phyloP scores from a whole-genome alignment of 352 stramenopile species.

The Globisporangium viniferum region DNA sequence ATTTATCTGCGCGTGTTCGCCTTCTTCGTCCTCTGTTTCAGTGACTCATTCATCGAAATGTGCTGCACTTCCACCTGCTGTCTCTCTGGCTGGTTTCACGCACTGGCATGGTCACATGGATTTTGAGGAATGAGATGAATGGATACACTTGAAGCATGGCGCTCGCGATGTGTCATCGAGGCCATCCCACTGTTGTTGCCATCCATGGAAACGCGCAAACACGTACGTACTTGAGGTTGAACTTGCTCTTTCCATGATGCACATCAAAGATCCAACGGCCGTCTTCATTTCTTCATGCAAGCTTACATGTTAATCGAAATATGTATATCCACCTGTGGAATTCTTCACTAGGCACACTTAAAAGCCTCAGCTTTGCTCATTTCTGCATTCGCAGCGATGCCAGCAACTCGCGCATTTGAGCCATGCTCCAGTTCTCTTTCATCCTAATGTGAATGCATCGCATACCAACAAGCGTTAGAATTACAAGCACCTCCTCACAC shows the following conservation, averaged over 20 bases:
- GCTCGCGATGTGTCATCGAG: neutral
- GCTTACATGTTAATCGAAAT: neutral
- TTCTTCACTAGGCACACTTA: neutral
- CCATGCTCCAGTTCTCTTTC: constrained; percentile 52
- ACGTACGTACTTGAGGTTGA: neutral
- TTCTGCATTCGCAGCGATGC: constrained; percentile 1
- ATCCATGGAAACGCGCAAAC: neutral
- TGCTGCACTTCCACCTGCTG: too few species aligned
- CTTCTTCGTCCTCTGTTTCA: neutral
- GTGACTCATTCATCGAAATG: neutral
- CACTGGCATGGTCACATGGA: neutral
- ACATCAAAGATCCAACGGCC: neutral
- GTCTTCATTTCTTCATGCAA: neutral
- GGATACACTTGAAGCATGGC: constrained; percentile 3
- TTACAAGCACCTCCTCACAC: too few species aligned
- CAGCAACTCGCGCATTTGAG: constrained; percentile 32
- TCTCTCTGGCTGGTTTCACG: neutral
- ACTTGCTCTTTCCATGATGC: neutral
- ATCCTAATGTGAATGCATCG: constrained; percentile 28
- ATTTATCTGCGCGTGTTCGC: neutral
- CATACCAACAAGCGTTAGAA: neutral
- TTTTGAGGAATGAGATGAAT: neutral
- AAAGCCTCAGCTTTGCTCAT: neutral
- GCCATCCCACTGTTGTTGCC: neutral
- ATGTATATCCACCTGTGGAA: neutral